phyloP scores from a whole-genome alignment of 148 eudicot species.

The Silene latifolia region DNA sequence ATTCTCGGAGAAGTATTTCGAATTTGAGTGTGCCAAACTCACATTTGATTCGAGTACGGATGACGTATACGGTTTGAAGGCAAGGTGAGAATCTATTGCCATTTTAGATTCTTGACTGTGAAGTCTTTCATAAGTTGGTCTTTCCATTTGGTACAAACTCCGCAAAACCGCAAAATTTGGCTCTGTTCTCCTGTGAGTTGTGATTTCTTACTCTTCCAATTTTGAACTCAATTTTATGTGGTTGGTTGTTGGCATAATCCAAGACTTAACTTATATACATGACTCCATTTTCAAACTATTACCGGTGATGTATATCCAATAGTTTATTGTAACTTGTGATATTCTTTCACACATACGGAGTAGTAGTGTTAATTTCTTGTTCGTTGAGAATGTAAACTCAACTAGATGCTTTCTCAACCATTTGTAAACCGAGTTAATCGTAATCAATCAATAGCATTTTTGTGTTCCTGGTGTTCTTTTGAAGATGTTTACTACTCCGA shows the following conservation, averaged over 20 bases:
- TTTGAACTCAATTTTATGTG: slow-evolving; percentile 23
- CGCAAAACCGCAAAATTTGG: slow-evolving; percentile 2
- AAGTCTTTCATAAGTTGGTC: background rate
- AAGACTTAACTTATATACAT: slow-evolving; percentile 16
- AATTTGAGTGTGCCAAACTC: slow-evolving; percentile 92
- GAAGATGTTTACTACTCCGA: background rate
- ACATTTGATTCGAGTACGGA: slow-evolving; percentile 86
- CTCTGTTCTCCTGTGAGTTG: slow-evolving; percentile 17
- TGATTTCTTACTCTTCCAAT: slow-evolving; percentile 18
- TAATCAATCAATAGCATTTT: background rate
- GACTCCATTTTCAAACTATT: slow-evolving; percentile 9
- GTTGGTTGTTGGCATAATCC: slow-evolving; percentile 19
- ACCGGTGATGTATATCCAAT: slow-evolving; percentile 22
- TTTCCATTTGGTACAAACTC: background rate
- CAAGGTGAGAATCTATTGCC: slow-evolving; percentile 5
- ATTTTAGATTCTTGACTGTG: slow-evolving; percentile 5
- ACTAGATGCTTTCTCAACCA: slow-evolving; percentile 11
- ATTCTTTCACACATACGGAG: slow-evolving; percentile 6
- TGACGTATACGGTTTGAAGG: slow-evolving; percentile 93
- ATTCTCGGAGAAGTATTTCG: slow-evolving; percentile 78
- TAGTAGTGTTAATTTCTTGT: slow-evolving; percentile 18
- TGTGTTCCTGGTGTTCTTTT: slow-evolving; percentile 2
- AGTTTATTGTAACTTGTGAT: slow-evolving; percentile 22
- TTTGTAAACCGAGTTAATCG: slow-evolving; percentile 19
- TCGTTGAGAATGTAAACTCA: slow-evolving; percentile 22